Conservation (phyloP, 2,329 filamentous ascomycete species). For the Aspergillus versicolor region DNA sequence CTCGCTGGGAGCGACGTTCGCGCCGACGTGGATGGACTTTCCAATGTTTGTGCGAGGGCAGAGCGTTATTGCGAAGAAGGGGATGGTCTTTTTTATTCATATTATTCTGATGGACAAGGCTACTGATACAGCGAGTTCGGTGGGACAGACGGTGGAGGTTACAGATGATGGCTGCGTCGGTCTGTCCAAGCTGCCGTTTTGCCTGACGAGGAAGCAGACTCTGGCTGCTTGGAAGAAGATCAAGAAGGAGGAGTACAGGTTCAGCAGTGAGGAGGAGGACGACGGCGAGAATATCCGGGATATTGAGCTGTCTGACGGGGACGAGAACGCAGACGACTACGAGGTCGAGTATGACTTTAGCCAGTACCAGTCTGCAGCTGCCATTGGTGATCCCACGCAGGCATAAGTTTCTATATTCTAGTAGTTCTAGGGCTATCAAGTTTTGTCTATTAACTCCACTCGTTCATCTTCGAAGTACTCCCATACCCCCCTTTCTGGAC, state of each 20-base stretch:
- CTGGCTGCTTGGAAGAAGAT: slow-evolving; percentile 37
- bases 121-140: slow-evolving; percentile 35
- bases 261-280: slow-evolving; percentile 31
- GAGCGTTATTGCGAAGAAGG: slow-evolving; percentile 20
- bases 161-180: slow-evolving; percentile 31
- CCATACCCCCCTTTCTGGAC: slow-evolving; percentile 18
- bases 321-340: slow-evolving; percentile 32
- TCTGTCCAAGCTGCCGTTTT: slow-evolving; percentile 35
- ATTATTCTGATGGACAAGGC: slow-evolving; percentile 38
- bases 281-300: slow-evolving; percentile 35
- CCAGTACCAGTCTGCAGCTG: slow-evolving; percentile 25
- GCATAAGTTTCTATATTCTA: not conserved
- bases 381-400: slow-evolving; percentile 6
- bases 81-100: slow-evolving; percentile 38
- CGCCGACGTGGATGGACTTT: slow-evolving; percentile 24
- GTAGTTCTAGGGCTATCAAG: no score
- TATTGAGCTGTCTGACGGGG: slow-evolving; percentile 34
- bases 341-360: slow-evolving; percentile 38
- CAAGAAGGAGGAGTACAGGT: slow-evolving; percentile 34
- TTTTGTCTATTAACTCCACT: slow-evolving; percentile 20
- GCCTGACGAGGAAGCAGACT: slow-evolving; percentile 32
- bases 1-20: slow-evolving; percentile 30
- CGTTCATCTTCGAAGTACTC: slow-evolving; percentile 28
- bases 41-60: slow-evolving; percentile 22
- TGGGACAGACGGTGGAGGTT: slow-evolving; percentile 30